These are phyloP conservation scores for Acanthamoeba triangularis DNA, from an alignment of 208 protist genomes.

Conservation along the genomic window DNA sequence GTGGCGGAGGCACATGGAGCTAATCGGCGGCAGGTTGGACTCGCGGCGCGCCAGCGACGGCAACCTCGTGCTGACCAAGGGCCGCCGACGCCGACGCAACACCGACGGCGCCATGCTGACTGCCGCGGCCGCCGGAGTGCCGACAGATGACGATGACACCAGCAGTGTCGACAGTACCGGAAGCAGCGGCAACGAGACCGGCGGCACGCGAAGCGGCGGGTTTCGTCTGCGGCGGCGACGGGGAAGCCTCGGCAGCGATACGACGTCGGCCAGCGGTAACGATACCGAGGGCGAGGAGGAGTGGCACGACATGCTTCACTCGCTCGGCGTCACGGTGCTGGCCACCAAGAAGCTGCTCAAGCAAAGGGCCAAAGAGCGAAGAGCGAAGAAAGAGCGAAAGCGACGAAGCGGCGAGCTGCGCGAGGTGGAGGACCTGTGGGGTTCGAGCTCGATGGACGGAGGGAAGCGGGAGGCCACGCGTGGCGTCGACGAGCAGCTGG, in stretches of 20 bases:
- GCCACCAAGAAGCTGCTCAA: conserved; percentile 46
- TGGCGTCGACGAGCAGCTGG: neutral
- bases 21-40: neutral
- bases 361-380: neutral
- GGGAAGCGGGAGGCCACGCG: neutral
- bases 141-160: neutral
- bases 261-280: neutral
- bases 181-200: neutral
- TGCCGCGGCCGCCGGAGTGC: neutral
- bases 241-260: neutral
- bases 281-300: neutral
- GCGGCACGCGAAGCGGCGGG: too few relatives aligned
- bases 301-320: conserved; percentile 33
- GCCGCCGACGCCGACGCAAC: neutral
- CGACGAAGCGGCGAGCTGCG: neutral
- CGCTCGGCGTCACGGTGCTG: conserved; percentile 31
- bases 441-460: neutral
- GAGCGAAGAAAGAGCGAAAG: neutral
- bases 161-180: neutral
- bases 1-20: neutral
- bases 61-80: neutral
- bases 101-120: conserved; percentile 18
- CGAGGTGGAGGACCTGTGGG: neutral
- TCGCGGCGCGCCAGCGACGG: neutral
- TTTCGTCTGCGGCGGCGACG: neutral